Evolutionary conservation across 768 basidiomycete genomes (phyloP).

Genomic region (Glaciozyma antarctica): DNA sequence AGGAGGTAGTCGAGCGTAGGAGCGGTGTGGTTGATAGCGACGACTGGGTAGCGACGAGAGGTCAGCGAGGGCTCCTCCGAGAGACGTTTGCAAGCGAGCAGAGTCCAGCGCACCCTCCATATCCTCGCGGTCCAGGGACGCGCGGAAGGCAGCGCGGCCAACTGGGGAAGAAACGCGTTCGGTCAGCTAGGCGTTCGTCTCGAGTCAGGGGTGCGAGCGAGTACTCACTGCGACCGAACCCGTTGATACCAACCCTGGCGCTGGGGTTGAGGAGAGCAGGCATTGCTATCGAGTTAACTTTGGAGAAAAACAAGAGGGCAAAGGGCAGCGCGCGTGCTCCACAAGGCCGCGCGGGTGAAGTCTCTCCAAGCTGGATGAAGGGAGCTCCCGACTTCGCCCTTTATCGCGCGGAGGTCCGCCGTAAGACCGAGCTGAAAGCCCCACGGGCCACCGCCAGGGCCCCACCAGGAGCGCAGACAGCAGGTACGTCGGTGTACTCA

Average conservation of each 20-base stretch:
- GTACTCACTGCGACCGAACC: conserved; percentile 40
- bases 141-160: conserved; percentile 30
- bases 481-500: too few relatives aligned
- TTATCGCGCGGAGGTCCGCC: too few relatives aligned
- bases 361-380: too few relatives aligned
- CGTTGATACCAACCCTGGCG: conserved; percentile 36
- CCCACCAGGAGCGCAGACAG: too few relatives aligned
- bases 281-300: too few relatives aligned
- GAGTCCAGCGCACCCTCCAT: conserved; percentile 3
- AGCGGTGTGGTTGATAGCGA: conserved; percentile 42
- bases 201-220: neutral
- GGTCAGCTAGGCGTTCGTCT: neutral
- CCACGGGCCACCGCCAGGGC: too few relatives aligned
- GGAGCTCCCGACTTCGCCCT: too few relatives aligned
- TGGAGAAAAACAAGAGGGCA: too few relatives aligned
- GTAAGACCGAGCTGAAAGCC: too few relatives aligned
- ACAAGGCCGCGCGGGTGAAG: too few relatives aligned
- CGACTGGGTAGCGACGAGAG: conserved; percentile 33
- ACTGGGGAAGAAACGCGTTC: neutral
- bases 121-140: conserved; percentile 26
- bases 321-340: too few relatives aligned
- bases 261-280: neutral
- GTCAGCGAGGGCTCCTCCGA: conserved; percentile 17
- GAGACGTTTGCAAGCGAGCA: neutral
- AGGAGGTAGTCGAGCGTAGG: conserved; percentile 38